These are phyloP conservation scores for Persicaria maculosa DNA, from an alignment of 148 eudicot genomes.

Conservation along the genomic window DNA sequence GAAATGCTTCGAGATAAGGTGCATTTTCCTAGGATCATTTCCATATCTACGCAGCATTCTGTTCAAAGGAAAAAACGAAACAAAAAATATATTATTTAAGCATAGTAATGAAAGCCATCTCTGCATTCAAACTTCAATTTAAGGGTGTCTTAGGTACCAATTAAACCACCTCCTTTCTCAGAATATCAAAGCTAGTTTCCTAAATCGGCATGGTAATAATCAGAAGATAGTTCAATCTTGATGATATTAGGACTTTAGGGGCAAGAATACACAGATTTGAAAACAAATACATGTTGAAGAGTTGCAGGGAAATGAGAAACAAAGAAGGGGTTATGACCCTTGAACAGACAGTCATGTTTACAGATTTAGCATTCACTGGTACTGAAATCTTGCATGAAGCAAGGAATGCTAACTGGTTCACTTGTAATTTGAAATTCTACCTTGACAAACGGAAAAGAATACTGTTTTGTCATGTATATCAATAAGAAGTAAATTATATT, in stretches of 20 bases:
- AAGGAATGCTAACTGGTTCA: background rate
- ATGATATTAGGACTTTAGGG: background rate
- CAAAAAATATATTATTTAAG: background rate
- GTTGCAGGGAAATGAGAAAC: background rate
- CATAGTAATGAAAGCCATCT: background rate
- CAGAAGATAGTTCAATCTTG: background rate
- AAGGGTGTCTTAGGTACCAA: background rate
- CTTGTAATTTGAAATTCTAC: background rate
- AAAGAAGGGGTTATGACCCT: background rate
- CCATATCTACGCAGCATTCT: conserved; percentile 50
- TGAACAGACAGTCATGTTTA: background rate
- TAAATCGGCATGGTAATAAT: background rate
- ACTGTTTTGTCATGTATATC: background rate
- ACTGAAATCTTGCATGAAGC: background rate
- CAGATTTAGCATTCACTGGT: background rate
- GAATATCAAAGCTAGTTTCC: background rate
- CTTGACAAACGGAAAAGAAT: background rate
- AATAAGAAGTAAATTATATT: background rate
- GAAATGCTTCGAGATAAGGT: conserved; percentile 46
- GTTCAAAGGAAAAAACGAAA: background rate
- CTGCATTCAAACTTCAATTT: background rate
- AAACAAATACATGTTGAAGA: background rate
- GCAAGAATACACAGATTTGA: background rate
- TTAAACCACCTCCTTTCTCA: background rate
- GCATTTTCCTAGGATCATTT: conserved; percentile 31